Conservation (phyloP, 768 basidiomycete genomes). For the Naematelia aurantialba region DNA sequence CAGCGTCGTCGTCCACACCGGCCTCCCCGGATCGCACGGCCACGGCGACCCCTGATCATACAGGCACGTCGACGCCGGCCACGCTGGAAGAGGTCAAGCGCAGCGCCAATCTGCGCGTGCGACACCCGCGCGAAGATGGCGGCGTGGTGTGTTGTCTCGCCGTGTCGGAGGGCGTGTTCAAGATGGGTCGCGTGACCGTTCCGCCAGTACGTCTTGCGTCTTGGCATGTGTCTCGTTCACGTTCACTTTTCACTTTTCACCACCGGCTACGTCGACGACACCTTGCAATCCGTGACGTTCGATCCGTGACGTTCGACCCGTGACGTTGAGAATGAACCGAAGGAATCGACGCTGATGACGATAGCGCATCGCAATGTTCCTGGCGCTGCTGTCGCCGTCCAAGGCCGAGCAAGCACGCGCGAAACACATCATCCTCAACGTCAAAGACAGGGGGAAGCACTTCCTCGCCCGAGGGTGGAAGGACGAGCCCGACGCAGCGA, state of each 20-base stretch:
- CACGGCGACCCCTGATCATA: neutral
- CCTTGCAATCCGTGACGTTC: no score
- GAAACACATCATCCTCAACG: constrained; percentile 20
- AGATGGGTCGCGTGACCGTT: constrained; percentile 41
- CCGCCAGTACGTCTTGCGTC: constrained; percentile 41
- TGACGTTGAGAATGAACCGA: neutral
- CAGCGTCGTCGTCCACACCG: neutral
- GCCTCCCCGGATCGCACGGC: no score
- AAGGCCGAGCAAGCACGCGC: constrained; percentile 22
- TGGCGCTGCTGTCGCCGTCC: constrained; percentile 25
- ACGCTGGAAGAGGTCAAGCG: constrained; percentile 24
- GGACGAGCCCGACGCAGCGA: constrained; percentile 28
- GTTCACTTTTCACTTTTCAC: neutral
- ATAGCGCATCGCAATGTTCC: constrained; percentile 32
- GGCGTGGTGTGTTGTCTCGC: constrained; percentile 39
- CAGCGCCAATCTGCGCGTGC: constrained; percentile 7
- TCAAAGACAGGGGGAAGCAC: constrained; percentile 29
- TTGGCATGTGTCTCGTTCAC: neutral
- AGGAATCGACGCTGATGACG: neutral
- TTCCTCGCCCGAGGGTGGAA: constrained; percentile 41
- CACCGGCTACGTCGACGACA: no score
- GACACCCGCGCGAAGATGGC: constrained; percentile 30
- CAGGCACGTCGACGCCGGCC: constrained; percentile 2
- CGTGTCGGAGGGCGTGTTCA: constrained; percentile 41
- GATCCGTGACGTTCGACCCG: no score